A percentile compares a stretch with the other conserved stretches of the same genome.
These are phyloP conservation scores for Colletotrichum kahawae DNA, from an alignment of 2,329 filamentous ascomycete genomes.

Conservation along the genomic window DNA sequence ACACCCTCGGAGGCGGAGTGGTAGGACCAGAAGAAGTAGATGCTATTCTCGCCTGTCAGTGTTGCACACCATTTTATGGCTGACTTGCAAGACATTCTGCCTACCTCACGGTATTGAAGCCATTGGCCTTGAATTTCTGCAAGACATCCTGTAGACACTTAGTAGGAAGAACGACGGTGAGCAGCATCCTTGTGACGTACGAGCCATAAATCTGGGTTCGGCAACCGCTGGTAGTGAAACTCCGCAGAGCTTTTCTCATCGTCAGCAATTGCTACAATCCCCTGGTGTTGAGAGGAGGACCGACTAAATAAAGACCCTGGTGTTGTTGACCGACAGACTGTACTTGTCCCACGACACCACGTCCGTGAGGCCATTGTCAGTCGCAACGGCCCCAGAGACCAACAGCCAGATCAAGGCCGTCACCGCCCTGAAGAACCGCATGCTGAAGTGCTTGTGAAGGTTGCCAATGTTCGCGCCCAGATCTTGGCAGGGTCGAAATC, in stretches of 20 bases:
- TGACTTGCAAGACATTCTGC: not conserved
- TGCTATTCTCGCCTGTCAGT: slow-evolving; percentile 40
- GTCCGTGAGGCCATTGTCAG: slow-evolving; percentile 44
- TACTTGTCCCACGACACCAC: slow-evolving; percentile 74
- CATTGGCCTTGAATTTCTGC: slow-evolving; percentile 82
- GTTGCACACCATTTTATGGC: not conserved
- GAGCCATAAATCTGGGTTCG: slow-evolving; percentile 57
- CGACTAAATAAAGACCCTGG: slow-evolving; percentile 5
- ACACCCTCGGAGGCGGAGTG: slow-evolving; percentile 73
- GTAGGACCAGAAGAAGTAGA: slow-evolving; percentile 82
- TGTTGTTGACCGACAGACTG: slow-evolving; percentile 72
- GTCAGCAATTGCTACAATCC: slow-evolving; percentile 61
- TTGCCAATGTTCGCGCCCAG: not conserved
- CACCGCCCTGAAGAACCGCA: not conserved
- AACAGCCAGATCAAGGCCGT: slow-evolving; percentile 5
- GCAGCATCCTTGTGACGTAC: slow-evolving; percentile 34
- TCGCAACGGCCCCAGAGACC: slow-evolving; percentile 30
- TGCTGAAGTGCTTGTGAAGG: not conserved
- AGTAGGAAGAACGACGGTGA: not conserved
- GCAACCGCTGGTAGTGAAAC: slow-evolving; percentile 68
- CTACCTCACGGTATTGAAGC: slow-evolving; percentile 79
- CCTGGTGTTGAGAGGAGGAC: not conserved
- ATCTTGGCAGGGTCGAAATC: not conserved
- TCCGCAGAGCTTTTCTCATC: slow-evolving; percentile 71
- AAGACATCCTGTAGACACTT: slow-evolving; percentile 63